Evolutionary conservation across 345 rosid species (phyloP), one percentile per base, ranked within the genome.

Genomic region (Salix caprea): DNA sequence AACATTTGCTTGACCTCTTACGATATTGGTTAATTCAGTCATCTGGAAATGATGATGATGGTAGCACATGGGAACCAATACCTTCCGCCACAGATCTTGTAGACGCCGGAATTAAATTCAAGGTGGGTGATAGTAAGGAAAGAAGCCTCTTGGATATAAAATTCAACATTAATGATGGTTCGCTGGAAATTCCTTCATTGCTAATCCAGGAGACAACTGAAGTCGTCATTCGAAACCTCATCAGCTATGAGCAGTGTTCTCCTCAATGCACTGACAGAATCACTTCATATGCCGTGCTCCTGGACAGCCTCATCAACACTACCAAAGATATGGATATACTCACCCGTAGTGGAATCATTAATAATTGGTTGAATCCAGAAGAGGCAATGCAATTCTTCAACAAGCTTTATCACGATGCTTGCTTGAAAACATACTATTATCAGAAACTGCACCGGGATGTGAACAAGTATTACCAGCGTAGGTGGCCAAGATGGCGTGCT

Each of bases 361-460:
- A 26, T 21, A 79, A 79, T 5, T 74, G 78, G 78, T 39, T 74
- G 70, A 64, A 69, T 23, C 78, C 78, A 16, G 78, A 74, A 14
- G 70, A 62, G 6, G 82, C 82, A 23, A 70, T 48, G 46, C 50
- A 77, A 54, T 74, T 82, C 66, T 77, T 81, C 42, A 73, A 77
- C 65, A 52, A 42, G 52, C 72, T 81, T 2, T 81, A 74, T 36
- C 67, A 13, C 1, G 81, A 82, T 44, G 58, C 84, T 16, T 71
- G 5, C 23, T 18, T 71, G 44, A 71, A 56, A 24, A 34, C 2
- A 9, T 54, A 71, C 44, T 71, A 54, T n/a, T 71, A 71, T 28
- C 14, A n/a, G 18, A 6, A 34, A 13, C 67, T 72, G 11, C 6
- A n/a, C 16, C 34, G 5, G 30, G 4, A 72, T 0, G 66, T 72